These are phyloP conservation scores for Backusella morwellensis DNA, from an alignment of 192 early-diverging fungal species.

Conservation along the genomic window DNA sequence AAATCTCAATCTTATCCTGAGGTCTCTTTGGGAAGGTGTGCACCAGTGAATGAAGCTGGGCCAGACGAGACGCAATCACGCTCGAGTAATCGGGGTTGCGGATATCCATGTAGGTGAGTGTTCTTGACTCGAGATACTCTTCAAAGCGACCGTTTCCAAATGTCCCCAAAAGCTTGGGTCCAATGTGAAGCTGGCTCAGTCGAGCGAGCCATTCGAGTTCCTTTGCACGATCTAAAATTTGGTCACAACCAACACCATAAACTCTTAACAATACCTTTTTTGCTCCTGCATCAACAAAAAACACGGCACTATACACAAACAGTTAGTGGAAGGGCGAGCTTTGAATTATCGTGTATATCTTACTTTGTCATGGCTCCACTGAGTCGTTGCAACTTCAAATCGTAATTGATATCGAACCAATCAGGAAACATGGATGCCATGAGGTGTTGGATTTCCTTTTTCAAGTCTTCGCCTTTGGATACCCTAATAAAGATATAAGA, in stretches of 20 bases:
- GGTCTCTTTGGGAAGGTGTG: conserved; percentile 58
- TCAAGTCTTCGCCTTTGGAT: conserved; percentile 28
- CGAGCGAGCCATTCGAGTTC: conserved; percentile 78
- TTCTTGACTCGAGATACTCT: conserved; percentile 74
- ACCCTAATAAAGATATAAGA: neutral
- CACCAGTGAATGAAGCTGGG: conserved; percentile 67
- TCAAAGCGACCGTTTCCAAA: conserved; percentile 86
- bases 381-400: conserved; percentile 44
- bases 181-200: conserved; percentile 67
- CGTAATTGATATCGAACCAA: conserved; percentile 16
- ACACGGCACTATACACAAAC: conserved; percentile 20
- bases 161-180: conserved; percentile 66
- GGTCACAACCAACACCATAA: conserved; percentile 80
- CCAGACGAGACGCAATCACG: conserved; percentile 70
- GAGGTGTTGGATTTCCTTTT: neutral
- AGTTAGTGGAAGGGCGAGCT: neutral
- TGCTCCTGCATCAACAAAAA: conserved; percentile 14
- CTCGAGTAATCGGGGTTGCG: conserved; percentile 58
- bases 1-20: conserved; percentile 51
- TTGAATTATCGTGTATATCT: neutral
- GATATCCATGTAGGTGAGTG: conserved; percentile 69
- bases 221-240: conserved; percentile 69
- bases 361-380: conserved; percentile 70
- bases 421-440: conserved; percentile 26
- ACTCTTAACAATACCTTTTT: conserved; percentile 58